Evolutionary conservation across 768 basidiomycete species (phyloP), one percentile per base, ranked within the genome.

Genomic region (Calvatia gigantea): DNA sequence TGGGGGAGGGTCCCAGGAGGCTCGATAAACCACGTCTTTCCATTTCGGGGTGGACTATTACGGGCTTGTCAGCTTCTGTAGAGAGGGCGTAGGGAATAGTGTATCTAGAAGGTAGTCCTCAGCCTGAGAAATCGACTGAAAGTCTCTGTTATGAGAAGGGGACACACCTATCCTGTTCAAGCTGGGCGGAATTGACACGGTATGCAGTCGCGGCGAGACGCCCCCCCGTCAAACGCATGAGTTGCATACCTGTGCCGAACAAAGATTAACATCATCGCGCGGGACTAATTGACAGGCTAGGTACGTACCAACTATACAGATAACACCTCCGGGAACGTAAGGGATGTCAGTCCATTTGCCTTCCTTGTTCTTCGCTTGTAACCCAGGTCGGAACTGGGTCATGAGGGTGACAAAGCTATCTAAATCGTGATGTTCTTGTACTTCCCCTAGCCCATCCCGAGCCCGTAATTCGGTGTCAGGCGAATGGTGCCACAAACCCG

Each of bases 171-270:
- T 51, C 37, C 28, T 28, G 37, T 12, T 21, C 19, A n/a, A 50
- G 39, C 8, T 29, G 29, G 28, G 39, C 17, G 14, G 50, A 6
- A 28, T 51, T 25, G 25, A 51, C 42, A 5, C 50, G 50, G 38
- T 51, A 51, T 19, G 50, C 7, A 39, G 50, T 51, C 9, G 15
- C 50, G 14, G 31, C 29, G 27, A 51, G 23, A n/a, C 38, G 37
- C 17, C 50, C 50, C 6, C 50, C 50, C 9, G 50, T 51, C 27
- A 51, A 51, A 12, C 50, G 50, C 50, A 41, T 51, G 2, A 51
- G 25, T 31, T 51, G 50, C 50, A 41, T 27, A 29, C 50, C 50
- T 51, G 31, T 6, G 4, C 32, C 15, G 9, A 27, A 11, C 11
- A 42, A 21, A 7, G 35, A 14, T 37, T n/a, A 37, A 23, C 41